A percentile compares a stretch with the other conserved stretches of the same genome.
These are phyloP conservation scores for Saccharomyces pastorianus DNA, from an alignment of 1,139 yeast genomes.

Conservation along the genomic window DNA sequence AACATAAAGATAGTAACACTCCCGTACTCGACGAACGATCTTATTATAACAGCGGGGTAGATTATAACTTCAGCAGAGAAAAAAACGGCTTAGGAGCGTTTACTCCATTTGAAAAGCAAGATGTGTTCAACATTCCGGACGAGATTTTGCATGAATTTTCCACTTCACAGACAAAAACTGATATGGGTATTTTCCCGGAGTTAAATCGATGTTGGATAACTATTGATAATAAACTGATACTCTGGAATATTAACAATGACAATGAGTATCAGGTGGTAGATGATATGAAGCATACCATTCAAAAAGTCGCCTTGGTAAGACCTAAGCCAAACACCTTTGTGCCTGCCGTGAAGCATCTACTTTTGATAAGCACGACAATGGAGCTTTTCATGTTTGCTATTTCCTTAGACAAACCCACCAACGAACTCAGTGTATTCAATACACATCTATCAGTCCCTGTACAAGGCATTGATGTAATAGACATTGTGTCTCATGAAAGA, in stretches of 20 bases:
- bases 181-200: constrained; percentile 79
- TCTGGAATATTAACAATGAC: constrained; percentile 66
- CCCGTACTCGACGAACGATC: constrained; percentile 37
- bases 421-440: constrained; percentile 64
- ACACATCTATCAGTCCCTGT: constrained; percentile 76
- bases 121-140: constrained; percentile 71
- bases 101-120: constrained; percentile 70
- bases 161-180: constrained; percentile 57
- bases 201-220: constrained; percentile 83
- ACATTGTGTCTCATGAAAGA: constrained; percentile 49
- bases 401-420: constrained; percentile 43
- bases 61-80: constrained; percentile 35
- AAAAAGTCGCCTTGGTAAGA: constrained; percentile 64
- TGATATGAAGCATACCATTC: constrained; percentile 69
- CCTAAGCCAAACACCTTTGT: constrained; percentile 80
- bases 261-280: constrained; percentile 74
- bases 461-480: constrained; percentile 67
- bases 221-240: constrained; percentile 68
- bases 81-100: constrained; percentile 40
- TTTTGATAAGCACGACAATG: constrained; percentile 72
- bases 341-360: constrained; percentile 60
- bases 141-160: constrained; percentile 65
- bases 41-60: constrained; percentile 37
- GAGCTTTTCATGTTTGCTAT: constrained; percentile 74
- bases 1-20: constrained; percentile 34